Conservation (phyloP, 208 protist genomes). For the Endotrypanum monterogeii region DNA sequence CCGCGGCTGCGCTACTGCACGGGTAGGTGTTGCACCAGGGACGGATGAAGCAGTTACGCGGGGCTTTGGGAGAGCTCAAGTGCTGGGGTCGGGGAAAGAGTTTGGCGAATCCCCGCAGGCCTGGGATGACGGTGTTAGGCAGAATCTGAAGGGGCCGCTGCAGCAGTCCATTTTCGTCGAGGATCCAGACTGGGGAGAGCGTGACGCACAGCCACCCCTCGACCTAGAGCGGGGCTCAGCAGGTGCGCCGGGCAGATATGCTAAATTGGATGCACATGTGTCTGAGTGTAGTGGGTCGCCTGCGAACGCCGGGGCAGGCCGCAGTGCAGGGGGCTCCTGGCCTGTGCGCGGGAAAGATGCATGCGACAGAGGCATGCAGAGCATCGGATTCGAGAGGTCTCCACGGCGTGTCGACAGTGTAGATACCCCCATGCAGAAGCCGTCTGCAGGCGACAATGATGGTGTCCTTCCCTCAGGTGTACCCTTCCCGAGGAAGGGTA, state of each 20-base stretch:
- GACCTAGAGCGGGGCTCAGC: neutral
- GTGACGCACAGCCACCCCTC: neutral
- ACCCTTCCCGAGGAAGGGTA: neutral
- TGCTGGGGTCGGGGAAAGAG: neutral
- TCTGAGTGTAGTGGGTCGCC: neutral
- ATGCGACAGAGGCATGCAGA: neutral
- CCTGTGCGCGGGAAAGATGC: neutral
- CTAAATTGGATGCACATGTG: neutral
- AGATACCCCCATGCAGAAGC: neutral
- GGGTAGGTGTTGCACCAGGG: neutral
- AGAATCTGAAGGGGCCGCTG: neutral
- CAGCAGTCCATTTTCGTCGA: neutral
- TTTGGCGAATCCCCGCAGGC: neutral
- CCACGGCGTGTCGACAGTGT: neutral
- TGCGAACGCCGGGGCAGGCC: neutral
- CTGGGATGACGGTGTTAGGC: neutral
- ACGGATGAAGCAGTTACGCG: neutral
- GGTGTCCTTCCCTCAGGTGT: neutral
- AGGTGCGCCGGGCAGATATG: too few species aligned
- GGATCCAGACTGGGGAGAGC: neutral
- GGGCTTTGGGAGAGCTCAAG: neutral
- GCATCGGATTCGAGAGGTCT: neutral
- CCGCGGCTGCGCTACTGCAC: neutral
- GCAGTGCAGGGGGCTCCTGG: neutral
- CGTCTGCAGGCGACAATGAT: neutral